Evolutionary conservation across 768 basidiomycete genomes (phyloP).

Genomic region (Cystoderma amianthinum): DNA sequence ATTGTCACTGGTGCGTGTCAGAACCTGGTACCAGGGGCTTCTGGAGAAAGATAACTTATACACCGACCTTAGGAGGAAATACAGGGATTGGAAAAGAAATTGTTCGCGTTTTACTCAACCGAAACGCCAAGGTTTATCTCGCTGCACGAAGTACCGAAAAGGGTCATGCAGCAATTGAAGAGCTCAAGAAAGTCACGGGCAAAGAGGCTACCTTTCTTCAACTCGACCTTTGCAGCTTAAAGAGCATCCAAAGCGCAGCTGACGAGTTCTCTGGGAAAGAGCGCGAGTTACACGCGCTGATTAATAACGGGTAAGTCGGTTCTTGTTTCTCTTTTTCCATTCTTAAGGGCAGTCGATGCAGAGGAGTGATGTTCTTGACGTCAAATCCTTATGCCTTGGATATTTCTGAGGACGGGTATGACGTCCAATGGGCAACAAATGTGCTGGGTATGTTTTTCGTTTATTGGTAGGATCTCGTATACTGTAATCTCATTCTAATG

Average conservation of each 20-base stretch:
- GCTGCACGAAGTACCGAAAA: conserved; percentile 32
- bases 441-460: conserved; percentile 22
- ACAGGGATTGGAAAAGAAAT: too few relatives aligned
- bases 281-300: neutral
- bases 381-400: conserved; percentile 11
- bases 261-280: conserved; percentile 24
- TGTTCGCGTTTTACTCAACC: conserved; percentile 31
- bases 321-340: neutral
- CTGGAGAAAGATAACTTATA: too few relatives aligned
- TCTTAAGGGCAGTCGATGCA: neutral
- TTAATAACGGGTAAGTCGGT: conserved; percentile 7
- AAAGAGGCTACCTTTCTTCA: conserved; percentile 32
- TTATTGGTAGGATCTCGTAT: neutral
- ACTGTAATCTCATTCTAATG: too few relatives aligned
- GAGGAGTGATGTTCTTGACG: conserved; percentile 9
- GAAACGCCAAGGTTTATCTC: conserved; percentile 50
- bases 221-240: conserved; percentile 37
- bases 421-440: conserved; percentile 45
- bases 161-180: conserved; percentile 27
- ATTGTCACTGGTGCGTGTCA: too few relatives aligned
- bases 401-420: conserved; percentile 40
- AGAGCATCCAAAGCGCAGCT: conserved; percentile 30
- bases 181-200: conserved; percentile 32
- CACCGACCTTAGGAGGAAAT: too few relatives aligned
- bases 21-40: too few relatives aligned